These are phyloP conservation scores for Hericium erinaceus DNA, from an alignment of 768 basidiomycete species.

Conservation along the genomic window DNA sequence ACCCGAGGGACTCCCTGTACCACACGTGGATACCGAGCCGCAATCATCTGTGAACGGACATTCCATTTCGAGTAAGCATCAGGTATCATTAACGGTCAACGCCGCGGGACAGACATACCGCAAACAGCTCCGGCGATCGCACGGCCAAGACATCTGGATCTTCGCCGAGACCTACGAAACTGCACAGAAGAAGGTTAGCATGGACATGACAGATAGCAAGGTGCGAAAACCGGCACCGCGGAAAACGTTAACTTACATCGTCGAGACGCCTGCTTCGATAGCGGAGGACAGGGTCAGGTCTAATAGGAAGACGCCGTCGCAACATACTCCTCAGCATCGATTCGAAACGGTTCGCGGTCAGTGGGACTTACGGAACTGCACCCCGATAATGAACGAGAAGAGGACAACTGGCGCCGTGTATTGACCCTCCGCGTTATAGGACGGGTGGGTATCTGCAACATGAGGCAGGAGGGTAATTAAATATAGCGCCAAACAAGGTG, in stretches of 20 bases:
- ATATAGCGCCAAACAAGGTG: not conserved
- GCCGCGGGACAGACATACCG: constrained; percentile 27
- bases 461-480: constrained; percentile 3
- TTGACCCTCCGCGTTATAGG: constrained; percentile 65
- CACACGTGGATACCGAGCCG: constrained; percentile 61
- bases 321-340: not conserved
- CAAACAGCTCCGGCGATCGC: constrained; percentile 64
- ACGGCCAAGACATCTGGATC: constrained; percentile 71
- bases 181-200: constrained; percentile 15
- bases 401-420: constrained; percentile 72
- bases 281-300: constrained; percentile 62
- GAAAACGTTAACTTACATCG: constrained; percentile 43
- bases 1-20: constrained; percentile 43
- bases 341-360: constrained; percentile 1
- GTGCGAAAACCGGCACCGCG: not conserved
- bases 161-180: constrained; percentile 79
- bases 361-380: constrained; percentile 52
- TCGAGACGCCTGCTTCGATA: constrained; percentile 82
- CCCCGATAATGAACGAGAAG: constrained; percentile 75
- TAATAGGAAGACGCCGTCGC: constrained; percentile 17
- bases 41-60: constrained; percentile 42
- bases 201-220: not conserved
- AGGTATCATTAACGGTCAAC: not conserved
- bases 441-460: constrained; percentile 53
- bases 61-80: not conserved